Percentiles rank a stretch among this genome's conserved stretches.
Evolutionary conservation across 2,329 filamentous ascomycete genomes (phyloP).

Genomic region (Pestalotiopsis sp.): DNA sequence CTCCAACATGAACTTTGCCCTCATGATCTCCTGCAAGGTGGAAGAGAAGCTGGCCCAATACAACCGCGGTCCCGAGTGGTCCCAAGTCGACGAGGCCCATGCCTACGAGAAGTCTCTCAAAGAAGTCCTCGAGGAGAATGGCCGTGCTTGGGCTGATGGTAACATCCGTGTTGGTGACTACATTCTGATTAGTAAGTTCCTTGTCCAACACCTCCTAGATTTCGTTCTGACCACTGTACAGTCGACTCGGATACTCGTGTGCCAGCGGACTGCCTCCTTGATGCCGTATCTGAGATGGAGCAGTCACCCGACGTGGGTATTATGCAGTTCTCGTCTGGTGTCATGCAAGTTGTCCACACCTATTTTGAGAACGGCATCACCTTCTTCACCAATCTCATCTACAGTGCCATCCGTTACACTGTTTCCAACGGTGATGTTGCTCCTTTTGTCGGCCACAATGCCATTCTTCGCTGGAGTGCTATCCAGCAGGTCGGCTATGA

Average conservation of each 20-base stretch:
- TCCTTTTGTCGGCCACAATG: constrained; percentile 79
- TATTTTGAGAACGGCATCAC: constrained; percentile 75
- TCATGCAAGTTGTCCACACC: constrained; percentile 75
- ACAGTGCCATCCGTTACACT: constrained; percentile 71
- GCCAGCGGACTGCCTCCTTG: constrained; percentile 68
- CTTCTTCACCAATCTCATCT: constrained; percentile 80
- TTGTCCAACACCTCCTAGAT: not conserved
- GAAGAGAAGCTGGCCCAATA: constrained; percentile 58
- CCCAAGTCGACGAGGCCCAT: constrained; percentile 47
- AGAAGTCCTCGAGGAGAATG: constrained; percentile 55
- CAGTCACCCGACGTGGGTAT: constrained; percentile 71
- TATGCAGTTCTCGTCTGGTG: constrained; percentile 72
- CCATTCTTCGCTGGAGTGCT: constrained; percentile 71
- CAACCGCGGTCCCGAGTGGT: constrained; percentile 45
- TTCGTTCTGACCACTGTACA: constrained; percentile 17
- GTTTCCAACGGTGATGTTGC: constrained; percentile 74
- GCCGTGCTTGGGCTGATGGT: constrained; percentile 60
- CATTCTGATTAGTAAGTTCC: constrained; percentile 56
- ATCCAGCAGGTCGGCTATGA: constrained; percentile 60
- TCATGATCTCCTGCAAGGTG: constrained; percentile 63
- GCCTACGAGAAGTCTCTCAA: constrained; percentile 53
- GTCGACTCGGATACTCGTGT: constrained; percentile 73
- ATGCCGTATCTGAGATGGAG: constrained; percentile 74
- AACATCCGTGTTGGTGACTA: constrained; percentile 65
- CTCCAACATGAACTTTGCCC: constrained; percentile 76